Evolutionary conservation across 2,329 filamentous ascomycete genomes (phyloP).

Genomic region (Cytospora mali): DNA sequence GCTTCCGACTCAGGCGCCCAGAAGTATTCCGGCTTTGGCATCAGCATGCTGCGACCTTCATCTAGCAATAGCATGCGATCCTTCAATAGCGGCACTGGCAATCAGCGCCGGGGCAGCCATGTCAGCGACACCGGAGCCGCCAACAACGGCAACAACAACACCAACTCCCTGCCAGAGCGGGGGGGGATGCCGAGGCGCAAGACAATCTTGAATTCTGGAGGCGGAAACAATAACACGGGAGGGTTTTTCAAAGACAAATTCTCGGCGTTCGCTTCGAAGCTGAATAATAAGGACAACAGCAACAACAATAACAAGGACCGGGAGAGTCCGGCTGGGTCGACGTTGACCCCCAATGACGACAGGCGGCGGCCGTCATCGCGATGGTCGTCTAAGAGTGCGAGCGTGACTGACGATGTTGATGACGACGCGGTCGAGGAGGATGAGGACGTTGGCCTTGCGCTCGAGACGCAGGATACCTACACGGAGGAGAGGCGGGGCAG

Average conservation of each 20-base stretch:
- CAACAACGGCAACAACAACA: slow-evolving; percentile 7
- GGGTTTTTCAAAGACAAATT: slow-evolving; percentile 31
- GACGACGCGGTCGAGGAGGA: slow-evolving; percentile 32
- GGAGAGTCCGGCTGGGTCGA: neutral
- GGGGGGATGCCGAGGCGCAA: slow-evolving; percentile 6
- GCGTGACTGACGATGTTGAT: slow-evolving; percentile 29
- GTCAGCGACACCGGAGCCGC: slow-evolving; percentile 16
- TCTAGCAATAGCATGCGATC: slow-evolving; percentile 32
- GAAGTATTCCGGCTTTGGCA: slow-evolving; percentile 28
- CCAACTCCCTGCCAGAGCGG: slow-evolving; percentile 17
- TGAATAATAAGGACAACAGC: slow-evolving; percentile 29
- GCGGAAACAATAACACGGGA: slow-evolving; percentile 27
- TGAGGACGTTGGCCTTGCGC: slow-evolving; percentile 9
- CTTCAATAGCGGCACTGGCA: slow-evolving; percentile 27
- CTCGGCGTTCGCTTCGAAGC: slow-evolving; percentile 32
- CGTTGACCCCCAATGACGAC: slow-evolving; percentile 28
- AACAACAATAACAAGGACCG: slow-evolving; percentile 38
- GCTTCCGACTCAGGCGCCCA: slow-evolving; percentile 25
- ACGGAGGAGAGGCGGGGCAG: slow-evolving; percentile 1
- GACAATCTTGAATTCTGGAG: slow-evolving; percentile 26
- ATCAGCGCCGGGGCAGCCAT: slow-evolving; percentile 28
- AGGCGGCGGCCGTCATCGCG: slow-evolving; percentile 26
- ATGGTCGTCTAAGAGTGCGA: slow-evolving; percentile 25
- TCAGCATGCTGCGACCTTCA: slow-evolving; percentile 31
- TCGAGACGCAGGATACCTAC: slow-evolving; percentile 5